Percentiles rank a stretch among this genome's conserved stretches.
phyloP scores from a whole-genome alignment of 345 rosid species.

The Arabis alpina region DNA sequence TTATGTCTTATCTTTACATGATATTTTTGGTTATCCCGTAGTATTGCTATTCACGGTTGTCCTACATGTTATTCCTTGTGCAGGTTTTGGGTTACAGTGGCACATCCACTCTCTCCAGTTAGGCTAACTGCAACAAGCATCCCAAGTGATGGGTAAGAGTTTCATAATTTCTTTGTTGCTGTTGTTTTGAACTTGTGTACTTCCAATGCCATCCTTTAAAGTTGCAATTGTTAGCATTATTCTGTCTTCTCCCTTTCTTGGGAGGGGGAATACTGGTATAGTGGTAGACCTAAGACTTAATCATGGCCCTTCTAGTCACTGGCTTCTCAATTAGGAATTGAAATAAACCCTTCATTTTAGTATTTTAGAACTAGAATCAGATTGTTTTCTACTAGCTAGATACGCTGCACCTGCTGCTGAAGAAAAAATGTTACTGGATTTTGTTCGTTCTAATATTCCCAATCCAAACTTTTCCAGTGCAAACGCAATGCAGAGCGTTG shows the following conservation, averaged over 20 bases:
- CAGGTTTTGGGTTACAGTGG: slow-evolving; percentile 80
- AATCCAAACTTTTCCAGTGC: slow-evolving; percentile 56
- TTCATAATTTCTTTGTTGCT: slow-evolving; percentile 7
- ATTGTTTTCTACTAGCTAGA: slow-evolving; percentile 23
- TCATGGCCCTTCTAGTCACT: slow-evolving; percentile 5
- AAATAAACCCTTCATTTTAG: slow-evolving; percentile 6
- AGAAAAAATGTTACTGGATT: slow-evolving; percentile 1
- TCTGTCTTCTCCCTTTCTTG: neutral
- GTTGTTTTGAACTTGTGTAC: too few relatives aligned
- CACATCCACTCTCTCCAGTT: slow-evolving; percentile 72
- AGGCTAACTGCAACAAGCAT: slow-evolving; percentile 58
- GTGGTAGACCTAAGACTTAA: slow-evolving; percentile 9
- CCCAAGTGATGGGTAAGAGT: slow-evolving; percentile 81
- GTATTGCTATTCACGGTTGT: neutral
- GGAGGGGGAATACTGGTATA: slow-evolving; percentile 3
- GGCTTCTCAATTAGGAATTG: neutral
- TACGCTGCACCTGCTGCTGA: neutral
- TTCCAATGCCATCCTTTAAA: too few relatives aligned
- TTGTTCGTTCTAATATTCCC: slow-evolving; percentile 37
- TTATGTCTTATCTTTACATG: neutral
- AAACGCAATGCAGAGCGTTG: slow-evolving; percentile 69
- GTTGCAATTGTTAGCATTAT: too few relatives aligned
- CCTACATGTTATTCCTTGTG: slow-evolving; percentile 30
- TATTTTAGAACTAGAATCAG: slow-evolving; percentile 2
- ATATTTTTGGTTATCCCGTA: neutral